phyloP scores from a whole-genome alignment of 2,329 filamentous ascomycete genomes.

The Aspergillus viridinutans region DNA sequence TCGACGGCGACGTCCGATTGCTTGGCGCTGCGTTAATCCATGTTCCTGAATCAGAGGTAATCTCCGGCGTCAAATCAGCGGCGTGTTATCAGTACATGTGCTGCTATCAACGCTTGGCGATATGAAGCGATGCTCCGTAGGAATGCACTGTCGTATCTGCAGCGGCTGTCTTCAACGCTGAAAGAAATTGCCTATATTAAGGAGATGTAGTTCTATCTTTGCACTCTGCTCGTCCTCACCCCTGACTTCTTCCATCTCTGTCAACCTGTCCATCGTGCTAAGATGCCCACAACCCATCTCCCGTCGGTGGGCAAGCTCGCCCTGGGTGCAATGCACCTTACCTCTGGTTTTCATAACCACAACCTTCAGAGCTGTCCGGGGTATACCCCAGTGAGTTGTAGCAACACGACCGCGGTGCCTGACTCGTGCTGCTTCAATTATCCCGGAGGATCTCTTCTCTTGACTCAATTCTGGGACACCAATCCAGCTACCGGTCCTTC shows the following conservation, averaged over 20 bases:
- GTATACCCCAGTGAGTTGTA: constrained; percentile 50
- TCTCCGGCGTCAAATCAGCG: constrained; percentile 24
- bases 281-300: constrained; percentile 16
- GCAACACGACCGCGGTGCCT: constrained; percentile 47
- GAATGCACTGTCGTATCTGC: background rate
- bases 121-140: background rate
- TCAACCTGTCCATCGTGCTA: background rate
- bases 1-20: constrained; percentile 9
- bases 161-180: background rate
- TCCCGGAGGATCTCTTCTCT: constrained; percentile 54
- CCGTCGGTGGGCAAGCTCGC: constrained; percentile 20
- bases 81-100: constrained; percentile 26
- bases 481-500: constrained; percentile 51
- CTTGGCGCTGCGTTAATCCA: constrained; percentile 5
- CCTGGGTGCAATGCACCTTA: constrained; percentile 18
- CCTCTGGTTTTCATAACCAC: constrained; percentile 18
- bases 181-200: background rate
- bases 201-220: background rate
- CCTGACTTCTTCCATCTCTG: background rate
- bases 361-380: constrained; percentile 25
- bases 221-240: background rate
- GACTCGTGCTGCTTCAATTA: constrained; percentile 57
- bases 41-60: constrained; percentile 3
- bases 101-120: constrained; percentile 12
- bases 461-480: constrained; percentile 60